Percentiles rank a stretch among this genome's conserved stretches.
phyloP scores from a whole-genome alignment of 2,329 filamentous ascomycete genomes.

The Penicillium sp. region DNA sequence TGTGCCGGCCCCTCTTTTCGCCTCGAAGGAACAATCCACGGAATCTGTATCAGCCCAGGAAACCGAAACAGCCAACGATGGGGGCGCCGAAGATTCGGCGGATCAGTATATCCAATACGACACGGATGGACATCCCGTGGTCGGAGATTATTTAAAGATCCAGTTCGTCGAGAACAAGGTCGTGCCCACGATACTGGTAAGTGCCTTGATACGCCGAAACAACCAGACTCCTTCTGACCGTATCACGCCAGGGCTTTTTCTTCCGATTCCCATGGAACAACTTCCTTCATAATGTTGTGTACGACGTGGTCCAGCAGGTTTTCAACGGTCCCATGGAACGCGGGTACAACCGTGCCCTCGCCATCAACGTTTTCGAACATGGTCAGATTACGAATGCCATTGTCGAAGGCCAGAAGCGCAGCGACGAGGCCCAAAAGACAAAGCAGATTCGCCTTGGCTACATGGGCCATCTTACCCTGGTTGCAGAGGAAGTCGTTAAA shows the following conservation, averaged over 20 bases:
- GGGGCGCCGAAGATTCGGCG: conserved; percentile 22
- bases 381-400: conserved; percentile 89
- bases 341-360: conserved; percentile 84
- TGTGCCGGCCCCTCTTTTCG: conserved; percentile 66
- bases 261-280: conserved; percentile 99
- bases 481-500: conserved; percentile 97
- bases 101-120: conserved; percentile 55
- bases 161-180: conserved; percentile 94
- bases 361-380: conserved; percentile 87
- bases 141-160: conserved; percentile 92
- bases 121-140: conserved; percentile 69
- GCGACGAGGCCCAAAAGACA: conserved; percentile 78
- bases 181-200: conserved; percentile 90
- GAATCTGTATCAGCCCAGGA: conserved; percentile 19
- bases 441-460: conserved; percentile 92
- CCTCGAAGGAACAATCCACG: conserved; percentile 38
- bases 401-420: conserved; percentile 82
- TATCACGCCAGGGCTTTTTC: conserved; percentile 73
- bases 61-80: conserved; percentile 19
- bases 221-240: conserved; percentile 5
- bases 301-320: conserved; percentile 97
- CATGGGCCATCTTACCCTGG: conserved; percentile 96
- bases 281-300: conserved; percentile 97
- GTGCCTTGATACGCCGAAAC: conserved; percentile 30
- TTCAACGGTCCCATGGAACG: conserved; percentile 98